Evolutionary conservation across 164 flowering plant species (phyloP).

Genomic region (Santalum album): DNA sequence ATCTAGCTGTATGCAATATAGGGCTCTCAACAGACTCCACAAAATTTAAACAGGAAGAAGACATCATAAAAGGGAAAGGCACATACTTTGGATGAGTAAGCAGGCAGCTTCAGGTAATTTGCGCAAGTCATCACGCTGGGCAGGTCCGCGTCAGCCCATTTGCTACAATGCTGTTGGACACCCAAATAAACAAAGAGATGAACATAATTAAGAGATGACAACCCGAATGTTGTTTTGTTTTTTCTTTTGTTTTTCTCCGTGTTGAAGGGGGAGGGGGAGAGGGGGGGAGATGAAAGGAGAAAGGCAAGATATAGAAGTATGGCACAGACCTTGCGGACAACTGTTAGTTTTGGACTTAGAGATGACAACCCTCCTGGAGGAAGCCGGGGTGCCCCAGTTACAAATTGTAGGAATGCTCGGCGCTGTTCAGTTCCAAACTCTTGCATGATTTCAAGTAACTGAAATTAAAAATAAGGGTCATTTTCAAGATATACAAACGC

Average conservation of each 20-base stretch:
- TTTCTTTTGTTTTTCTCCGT: too few species aligned
- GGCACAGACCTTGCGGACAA: constrained; percentile 74
- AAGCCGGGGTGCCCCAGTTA: constrained; percentile 93
- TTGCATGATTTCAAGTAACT: constrained; percentile 71
- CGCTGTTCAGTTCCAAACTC: constrained; percentile 52
- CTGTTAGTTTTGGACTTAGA: constrained; percentile 78
- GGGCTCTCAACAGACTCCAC: too few species aligned
- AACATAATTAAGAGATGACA: too few species aligned
- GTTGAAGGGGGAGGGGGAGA: too few species aligned
- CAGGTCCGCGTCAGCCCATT: constrained; percentile 51
- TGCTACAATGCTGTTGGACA: constrained; percentile 42
- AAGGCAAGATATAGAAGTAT: too few species aligned
- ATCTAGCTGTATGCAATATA: neutral
- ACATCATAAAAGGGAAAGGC: neutral
- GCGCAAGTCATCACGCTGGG: constrained; percentile 99
- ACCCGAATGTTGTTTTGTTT: too few species aligned
- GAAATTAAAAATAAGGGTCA: constrained; percentile 13
- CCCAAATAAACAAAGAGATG: constrained; percentile 5
- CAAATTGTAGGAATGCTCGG: constrained; percentile 84
- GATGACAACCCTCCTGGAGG: constrained; percentile 93
- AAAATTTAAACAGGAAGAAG: neutral
- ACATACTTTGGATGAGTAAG: constrained; percentile 78
- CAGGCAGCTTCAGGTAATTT: constrained; percentile 89
- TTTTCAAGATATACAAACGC: neutral
- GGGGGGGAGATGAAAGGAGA: too few species aligned